Base-by-base conservation (phyloP, 176 grass and related monocot species). In the Triticum urartu region DNA sequence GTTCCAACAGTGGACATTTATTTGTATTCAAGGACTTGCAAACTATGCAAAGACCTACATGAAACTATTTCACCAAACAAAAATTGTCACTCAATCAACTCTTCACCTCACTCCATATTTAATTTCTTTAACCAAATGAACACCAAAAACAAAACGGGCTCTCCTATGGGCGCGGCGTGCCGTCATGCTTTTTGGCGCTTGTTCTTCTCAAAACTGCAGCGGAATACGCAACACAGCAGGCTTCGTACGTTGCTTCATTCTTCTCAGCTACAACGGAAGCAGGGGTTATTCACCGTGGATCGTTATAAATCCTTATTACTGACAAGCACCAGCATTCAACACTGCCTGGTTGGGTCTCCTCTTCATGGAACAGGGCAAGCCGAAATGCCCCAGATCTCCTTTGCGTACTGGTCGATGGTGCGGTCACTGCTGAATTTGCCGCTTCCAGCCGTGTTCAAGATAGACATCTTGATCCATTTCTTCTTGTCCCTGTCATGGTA, bases 351-450 rank as follows among this genome's bases (percentile, higher is more conserved):
- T n/a, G 36, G 5, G 5, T 6, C 76, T 80, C 62, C 24, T 62
- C 12, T 26, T 81, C 48, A 96, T 2, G 87, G 88, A 68, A 96
- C 87, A 28, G 93, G 94, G 76, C 83, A 93, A 43, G 92, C 83
- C 47, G 91, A 72, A 64, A 99, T 96, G 72, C 80, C 89, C 94
- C 94, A 99, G 83, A 96, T 99, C 80, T 96, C 92, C 82, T 96
- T 94, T 5, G 97, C 97, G 81, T 99, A 99, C 68, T 99, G 92
- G 24, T 85, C 82, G 71, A 99, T 99, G 12, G 97, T 99, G 15
- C 97, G 94, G 72, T 99, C 97, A 4, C 97, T 99, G 92, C 97
- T 99, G 80, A 99, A 99, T 81, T 99, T 96, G 65, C 97, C 94
- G 56, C 94, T 96, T 11, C 94, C 97, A 60, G 94, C 94, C n/a